Base-by-base conservation (phyloP, 202 grass and related monocot species). In the Hordeum pubiflorum region DNA sequence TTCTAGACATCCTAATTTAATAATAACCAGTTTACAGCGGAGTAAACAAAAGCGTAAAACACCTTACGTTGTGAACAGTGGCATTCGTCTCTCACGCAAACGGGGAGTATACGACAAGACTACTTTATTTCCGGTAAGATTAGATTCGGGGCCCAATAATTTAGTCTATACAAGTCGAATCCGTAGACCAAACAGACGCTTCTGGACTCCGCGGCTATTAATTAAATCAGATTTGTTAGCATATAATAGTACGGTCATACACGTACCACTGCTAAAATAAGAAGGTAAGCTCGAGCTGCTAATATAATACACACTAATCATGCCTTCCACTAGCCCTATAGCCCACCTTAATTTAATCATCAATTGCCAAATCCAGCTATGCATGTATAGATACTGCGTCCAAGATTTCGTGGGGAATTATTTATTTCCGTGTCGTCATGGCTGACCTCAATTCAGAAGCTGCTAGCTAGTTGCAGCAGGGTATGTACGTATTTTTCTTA, bases 321-420 rank as follows among this genome's bases (percentile, higher is more conserved):
- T 72, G 85, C 46, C 20, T 20, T 76, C 74, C 74, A 58, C 80
- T 59, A 15, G 67, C 15, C 10, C 20, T 63, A 2, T 63, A 2
- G n/a, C 23, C 15, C 23, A 4, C 14, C 24, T 58, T 78, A 58
- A 4, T 78, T 48, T 82, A 65, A 44, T 40, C 12, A 0, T 17
- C 64, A 33, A 57, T 82, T 78, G 57, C 85, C 24, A 78, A 82
- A 73, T 73, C 58, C 67, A 78, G 40, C 57, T 18, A 22, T 29
- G 23, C 12, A 9, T 24, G 66, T 40, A 21, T 24, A 69, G 36
- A 26, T 69, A 71, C 68, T 71, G 43, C 43, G 43, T 72, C 69
- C 69, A 72, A 72, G 69, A 72, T 76, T 54, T 76, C 2, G 5
- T 0, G 3, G 17, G 79, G 6, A 32, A 24, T 82, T 72, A 18